These are phyloP conservation scores for Hymenoscyphus repandus DNA, from an alignment of 2,329 filamentous ascomycete species.

Conservation along the genomic window DNA sequence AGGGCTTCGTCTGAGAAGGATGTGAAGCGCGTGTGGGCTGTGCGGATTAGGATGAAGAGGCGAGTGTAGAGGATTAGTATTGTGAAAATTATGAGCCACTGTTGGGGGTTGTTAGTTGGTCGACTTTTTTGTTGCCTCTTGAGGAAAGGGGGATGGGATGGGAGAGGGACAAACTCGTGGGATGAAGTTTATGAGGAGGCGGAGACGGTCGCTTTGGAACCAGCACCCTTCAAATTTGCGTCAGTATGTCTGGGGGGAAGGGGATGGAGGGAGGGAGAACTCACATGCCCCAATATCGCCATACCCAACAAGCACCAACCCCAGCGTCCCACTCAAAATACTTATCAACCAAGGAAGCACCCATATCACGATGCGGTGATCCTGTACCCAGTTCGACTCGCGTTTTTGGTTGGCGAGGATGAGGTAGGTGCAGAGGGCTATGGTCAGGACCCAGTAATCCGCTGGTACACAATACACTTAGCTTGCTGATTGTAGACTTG, in stretches of 20 bases:
- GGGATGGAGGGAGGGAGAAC: background rate
- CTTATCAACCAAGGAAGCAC: slow-evolving; percentile 35
- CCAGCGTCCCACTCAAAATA: slow-evolving; percentile 32
- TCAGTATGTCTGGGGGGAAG: no score
- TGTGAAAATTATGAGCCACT: slow-evolving; percentile 36
- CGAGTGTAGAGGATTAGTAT: slow-evolving; percentile 36
- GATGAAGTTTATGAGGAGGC: slow-evolving; percentile 38
- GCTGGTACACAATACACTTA: slow-evolving; percentile 21
- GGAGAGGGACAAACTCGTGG: slow-evolving; percentile 24
- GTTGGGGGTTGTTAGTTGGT: background rate
- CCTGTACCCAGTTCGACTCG: slow-evolving; percentile 34
- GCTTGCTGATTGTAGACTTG: no score
- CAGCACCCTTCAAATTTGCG: no score
- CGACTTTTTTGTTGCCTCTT: no score
- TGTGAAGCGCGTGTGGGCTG: slow-evolving; percentile 33
- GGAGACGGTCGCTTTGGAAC: slow-evolving; percentile 36
- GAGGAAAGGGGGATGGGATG: background rate
- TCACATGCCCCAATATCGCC: slow-evolving; percentile 32
- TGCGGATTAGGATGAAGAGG: slow-evolving; percentile 37
- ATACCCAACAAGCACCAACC: slow-evolving; percentile 30
- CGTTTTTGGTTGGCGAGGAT: slow-evolving; percentile 36
- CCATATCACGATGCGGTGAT: slow-evolving; percentile 32
- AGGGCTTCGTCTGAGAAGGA: slow-evolving; percentile 25
- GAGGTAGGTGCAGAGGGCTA: slow-evolving; percentile 38
- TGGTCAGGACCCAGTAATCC: slow-evolving; percentile 40